Percentiles rank a stretch among this genome's conserved stretches.
Evolutionary conservation across 2,329 filamentous ascomycete species (phyloP).

Genomic region (Fusarium temperatum): DNA sequence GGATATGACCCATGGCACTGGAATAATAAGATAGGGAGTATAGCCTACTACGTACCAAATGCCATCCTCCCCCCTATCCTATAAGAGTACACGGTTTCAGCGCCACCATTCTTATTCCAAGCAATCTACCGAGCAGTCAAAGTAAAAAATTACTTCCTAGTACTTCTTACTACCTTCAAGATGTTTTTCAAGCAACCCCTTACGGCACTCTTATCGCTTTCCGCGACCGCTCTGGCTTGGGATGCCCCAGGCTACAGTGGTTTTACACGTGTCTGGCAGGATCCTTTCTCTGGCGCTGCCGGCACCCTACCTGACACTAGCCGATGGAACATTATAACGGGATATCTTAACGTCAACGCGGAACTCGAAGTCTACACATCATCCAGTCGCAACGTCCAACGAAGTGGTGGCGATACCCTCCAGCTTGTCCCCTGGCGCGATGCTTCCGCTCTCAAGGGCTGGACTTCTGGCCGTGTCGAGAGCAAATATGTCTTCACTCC

Average conservation of each 20-base stretch:
- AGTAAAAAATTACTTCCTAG: neutral
- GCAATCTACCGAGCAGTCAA: neutral
- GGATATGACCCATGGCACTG: neutral
- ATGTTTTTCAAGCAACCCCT: constrained; percentile 4
- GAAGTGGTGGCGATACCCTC: constrained; percentile 58
- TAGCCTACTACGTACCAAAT: neutral
- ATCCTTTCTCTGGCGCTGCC: constrained; percentile 53
- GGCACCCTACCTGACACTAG: constrained; percentile 49
- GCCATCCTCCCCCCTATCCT: neutral
- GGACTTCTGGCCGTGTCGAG: constrained; percentile 62
- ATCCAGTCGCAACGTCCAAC: constrained; percentile 57
- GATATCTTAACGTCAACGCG: constrained; percentile 55
- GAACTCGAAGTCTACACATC: constrained; percentile 58
- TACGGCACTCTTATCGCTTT: neutral
- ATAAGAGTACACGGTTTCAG: neutral
- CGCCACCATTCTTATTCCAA: neutral
- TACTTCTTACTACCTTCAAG: neutral
- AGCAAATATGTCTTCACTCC: constrained; percentile 57
- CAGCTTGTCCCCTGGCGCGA: constrained; percentile 59
- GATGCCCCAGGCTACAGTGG: constrained; percentile 51
- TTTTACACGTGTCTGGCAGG: constrained; percentile 54
- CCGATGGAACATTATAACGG: constrained; percentile 57
- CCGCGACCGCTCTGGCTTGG: constrained; percentile 14
- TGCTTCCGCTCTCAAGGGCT: constrained; percentile 44
- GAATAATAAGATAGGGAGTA: neutral